Evolutionary conservation across 192 early-diverging fungal genomes (phyloP).

Genomic region (Coemansia sp.): DNA sequence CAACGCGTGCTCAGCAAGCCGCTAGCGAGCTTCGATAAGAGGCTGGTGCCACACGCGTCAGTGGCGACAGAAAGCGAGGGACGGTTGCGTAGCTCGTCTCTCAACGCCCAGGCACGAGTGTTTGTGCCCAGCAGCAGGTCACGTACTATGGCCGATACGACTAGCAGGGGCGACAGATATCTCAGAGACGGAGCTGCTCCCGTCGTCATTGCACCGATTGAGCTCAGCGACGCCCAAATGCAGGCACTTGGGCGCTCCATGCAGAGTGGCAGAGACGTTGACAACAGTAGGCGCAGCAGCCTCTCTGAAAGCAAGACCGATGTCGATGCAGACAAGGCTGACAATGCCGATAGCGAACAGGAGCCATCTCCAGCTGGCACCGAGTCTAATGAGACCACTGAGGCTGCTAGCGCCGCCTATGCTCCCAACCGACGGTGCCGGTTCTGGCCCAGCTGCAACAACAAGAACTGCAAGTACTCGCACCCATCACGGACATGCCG

Average conservation of each 20-base stretch:
- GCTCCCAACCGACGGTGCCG: conserved; percentile 39
- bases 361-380: background rate
- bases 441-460: conserved; percentile 57
- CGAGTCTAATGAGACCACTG: background rate
- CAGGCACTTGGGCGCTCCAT: conserved; percentile 10
- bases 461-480: conserved; percentile 52
- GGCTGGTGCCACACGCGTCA: background rate
- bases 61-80: background rate
- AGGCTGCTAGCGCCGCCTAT: background rate
- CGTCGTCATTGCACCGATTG: background rate
- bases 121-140: conserved; percentile 32
- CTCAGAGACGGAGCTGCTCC: background rate
- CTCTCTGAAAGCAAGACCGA: conserved; percentile 14
- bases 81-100: conserved; percentile 37
- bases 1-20: background rate
- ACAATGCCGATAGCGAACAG: background rate
- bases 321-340: background rate
- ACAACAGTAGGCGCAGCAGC: conserved; percentile 4
- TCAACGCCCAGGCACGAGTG: conserved; percentile 36
- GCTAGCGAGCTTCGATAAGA: background rate
- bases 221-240: background rate
- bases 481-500: conserved; percentile 42
- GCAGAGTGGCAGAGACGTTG: background rate
- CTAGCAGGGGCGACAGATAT: background rate
- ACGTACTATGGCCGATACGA: background rate